These are phyloP conservation scores for Blastomyces silverae DNA, from an alignment of 2,329 filamentous ascomycete species.

Conservation along the genomic window DNA sequence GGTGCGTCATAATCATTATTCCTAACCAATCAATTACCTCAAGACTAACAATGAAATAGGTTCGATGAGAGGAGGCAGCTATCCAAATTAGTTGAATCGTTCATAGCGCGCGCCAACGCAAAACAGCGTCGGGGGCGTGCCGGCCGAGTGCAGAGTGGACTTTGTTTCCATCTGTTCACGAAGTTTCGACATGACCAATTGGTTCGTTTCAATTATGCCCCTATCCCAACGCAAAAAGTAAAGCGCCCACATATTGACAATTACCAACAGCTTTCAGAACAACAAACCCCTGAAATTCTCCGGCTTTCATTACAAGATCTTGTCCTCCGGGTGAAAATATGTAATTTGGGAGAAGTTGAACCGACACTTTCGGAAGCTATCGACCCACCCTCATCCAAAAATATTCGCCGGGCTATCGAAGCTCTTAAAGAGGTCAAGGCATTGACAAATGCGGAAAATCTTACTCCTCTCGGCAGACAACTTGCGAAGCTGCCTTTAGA, in stretches of 20 bases:
- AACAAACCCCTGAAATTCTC: constrained; percentile 95
- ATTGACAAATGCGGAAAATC: constrained; percentile 68
- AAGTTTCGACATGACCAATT: constrained; percentile 75
- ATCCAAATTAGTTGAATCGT: constrained; percentile 84
- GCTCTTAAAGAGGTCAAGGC: constrained; percentile 89
- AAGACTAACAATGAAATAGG: constrained; percentile 34
- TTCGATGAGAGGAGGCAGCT: constrained; percentile 91
- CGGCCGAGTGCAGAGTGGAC: constrained; percentile 86
- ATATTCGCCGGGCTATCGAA: constrained; percentile 87
- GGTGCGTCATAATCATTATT: constrained; percentile 25
- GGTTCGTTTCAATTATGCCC: constrained; percentile 28
- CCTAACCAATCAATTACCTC: background rate
- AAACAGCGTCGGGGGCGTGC: constrained; percentile 91
- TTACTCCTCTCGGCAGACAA: constrained; percentile 80
- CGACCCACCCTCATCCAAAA: constrained; percentile 83
- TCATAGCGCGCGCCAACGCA: constrained; percentile 90
- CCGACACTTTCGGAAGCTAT: constrained; percentile 80
- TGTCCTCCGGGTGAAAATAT: constrained; percentile 94
- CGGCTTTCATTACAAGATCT: constrained; percentile 89
- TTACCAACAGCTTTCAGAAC: constrained; percentile 62
- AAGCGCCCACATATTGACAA: constrained; percentile 5
- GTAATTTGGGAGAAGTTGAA: constrained; percentile 89
- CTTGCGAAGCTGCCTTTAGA: constrained; percentile 85
- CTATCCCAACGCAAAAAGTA: background rate
- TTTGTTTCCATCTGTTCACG: constrained; percentile 95